These are phyloP conservation scores for Boletus rubropictus DNA, from an alignment of 768 basidiomycete genomes.

Conservation along the genomic window DNA sequence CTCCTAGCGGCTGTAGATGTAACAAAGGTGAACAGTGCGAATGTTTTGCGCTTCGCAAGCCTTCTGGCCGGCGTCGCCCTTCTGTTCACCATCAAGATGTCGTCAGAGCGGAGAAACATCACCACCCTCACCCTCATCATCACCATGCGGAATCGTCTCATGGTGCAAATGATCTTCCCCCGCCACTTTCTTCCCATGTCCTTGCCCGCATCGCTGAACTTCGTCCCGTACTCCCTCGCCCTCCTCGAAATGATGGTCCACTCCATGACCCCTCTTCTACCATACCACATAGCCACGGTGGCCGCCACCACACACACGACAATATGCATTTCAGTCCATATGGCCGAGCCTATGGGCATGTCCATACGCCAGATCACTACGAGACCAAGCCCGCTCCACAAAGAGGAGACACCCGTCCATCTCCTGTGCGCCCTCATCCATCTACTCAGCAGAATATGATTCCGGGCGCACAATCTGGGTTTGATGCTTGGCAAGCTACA, in stretches of 20 bases:
- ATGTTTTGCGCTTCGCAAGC: slow-evolving; percentile 52
- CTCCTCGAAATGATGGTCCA: slow-evolving; percentile 35
- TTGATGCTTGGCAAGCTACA: slow-evolving; percentile 24
- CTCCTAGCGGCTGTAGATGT: slow-evolving; percentile 44
- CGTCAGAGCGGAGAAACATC: slow-evolving; percentile 27
- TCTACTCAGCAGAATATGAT: slow-evolving; percentile 25
- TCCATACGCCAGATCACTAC: slow-evolving; percentile 34
- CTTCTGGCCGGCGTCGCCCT: slow-evolving; percentile 32
- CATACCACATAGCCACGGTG: slow-evolving; percentile 35
- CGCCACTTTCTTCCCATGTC: slow-evolving; percentile 42
- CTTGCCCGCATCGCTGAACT: slow-evolving; percentile 58
- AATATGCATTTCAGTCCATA: slow-evolving; percentile 59
- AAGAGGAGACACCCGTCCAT: slow-evolving; percentile 17
- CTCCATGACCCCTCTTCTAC: slow-evolving; percentile 46
- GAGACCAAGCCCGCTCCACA: slow-evolving; percentile 19
- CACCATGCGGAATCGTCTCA: slow-evolving; percentile 16
- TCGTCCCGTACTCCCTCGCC: slow-evolving; percentile 67
- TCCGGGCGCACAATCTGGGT: slow-evolving; percentile 21
- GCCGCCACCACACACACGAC: slow-evolving; percentile 47
- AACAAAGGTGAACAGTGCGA: slow-evolving; percentile 44
- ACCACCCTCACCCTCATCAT: slow-evolving; percentile 5
- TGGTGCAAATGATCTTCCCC: slow-evolving; percentile 9
- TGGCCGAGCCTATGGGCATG: slow-evolving; percentile 54
- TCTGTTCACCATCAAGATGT: slow-evolving; percentile 26
- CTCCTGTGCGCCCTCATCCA: slow-evolving; percentile 18